Conservation (phyloP, 495 filamentous ascomycete species). For the Neurospora tetrasperma region DNA sequence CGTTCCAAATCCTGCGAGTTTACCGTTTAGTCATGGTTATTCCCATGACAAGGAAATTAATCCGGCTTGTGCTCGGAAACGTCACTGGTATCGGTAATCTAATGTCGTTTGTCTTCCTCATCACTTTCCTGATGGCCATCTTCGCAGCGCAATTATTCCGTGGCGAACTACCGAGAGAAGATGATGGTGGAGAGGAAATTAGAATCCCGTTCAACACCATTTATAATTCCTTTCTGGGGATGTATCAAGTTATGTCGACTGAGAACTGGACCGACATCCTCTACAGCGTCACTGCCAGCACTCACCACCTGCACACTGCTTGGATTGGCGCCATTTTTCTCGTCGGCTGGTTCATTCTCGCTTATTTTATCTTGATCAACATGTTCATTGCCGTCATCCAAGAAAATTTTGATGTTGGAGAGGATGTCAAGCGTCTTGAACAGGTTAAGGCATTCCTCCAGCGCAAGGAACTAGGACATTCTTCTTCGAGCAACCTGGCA, state of each 20-base stretch:
- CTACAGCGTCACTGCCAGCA: constrained; percentile 68
- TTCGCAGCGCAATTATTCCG: constrained; percentile 92
- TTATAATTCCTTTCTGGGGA: constrained; percentile 91
- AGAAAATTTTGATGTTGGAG: constrained; percentile 98
- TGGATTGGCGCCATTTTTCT: constrained; percentile 95
- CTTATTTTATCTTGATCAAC: constrained; percentile 93
- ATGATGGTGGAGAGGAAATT: constrained; percentile 46
- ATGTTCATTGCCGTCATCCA: constrained; percentile 99
- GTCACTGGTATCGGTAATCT: constrained; percentile 87
- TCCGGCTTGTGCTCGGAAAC: constrained; percentile 82
- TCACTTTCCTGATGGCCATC: constrained; percentile 87
- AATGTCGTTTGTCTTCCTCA: constrained; percentile 90
- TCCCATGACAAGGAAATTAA: constrained; percentile 73
- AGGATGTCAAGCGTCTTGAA: constrained; percentile 94
- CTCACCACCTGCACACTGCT: constrained; percentile 50
- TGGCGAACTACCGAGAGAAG: constrained; percentile 57
- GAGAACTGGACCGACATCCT: constrained; percentile 90
- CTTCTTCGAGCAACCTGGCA: constrained; percentile 56
- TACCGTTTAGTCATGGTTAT: constrained; percentile 90
- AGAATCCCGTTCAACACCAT: constrained; percentile 76
- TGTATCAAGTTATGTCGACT: constrained; percentile 97
- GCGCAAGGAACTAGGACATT: constrained; percentile 67
- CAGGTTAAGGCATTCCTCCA: constrained; percentile 92
- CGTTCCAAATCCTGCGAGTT: constrained; percentile 87
- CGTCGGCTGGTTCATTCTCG: constrained; percentile 89